phyloP scores from a whole-genome alignment of 345 rosid species.

The Ceriops zippeliana region DNA sequence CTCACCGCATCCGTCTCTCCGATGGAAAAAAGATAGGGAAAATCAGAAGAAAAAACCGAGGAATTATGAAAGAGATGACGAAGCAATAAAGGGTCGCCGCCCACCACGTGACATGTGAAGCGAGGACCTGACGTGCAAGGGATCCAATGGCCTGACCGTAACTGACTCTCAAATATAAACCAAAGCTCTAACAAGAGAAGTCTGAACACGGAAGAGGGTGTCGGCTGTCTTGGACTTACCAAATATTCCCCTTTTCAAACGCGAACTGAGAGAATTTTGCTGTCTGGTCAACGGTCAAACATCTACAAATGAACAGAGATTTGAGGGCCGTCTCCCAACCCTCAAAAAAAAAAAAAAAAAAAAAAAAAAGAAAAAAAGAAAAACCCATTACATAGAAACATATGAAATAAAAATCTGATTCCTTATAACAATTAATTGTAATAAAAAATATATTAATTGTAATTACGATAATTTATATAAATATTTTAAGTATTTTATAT shows the following conservation, averaged over 20 bases:
- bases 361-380: background rate
- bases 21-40: background rate
- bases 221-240: conserved; percentile 18
- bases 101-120: conserved; percentile 45
- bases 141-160: conserved; percentile 34
- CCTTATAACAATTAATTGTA: too few species aligned
- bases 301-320: conserved; percentile 9
- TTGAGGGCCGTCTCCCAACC: background rate
- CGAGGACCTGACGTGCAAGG: conserved; percentile 46
- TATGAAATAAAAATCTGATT: too few species aligned
- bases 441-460: too few species aligned
- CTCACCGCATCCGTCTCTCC: too few species aligned
- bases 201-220: background rate
- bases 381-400: too few species aligned
- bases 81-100: conserved; percentile 13
- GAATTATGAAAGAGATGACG: background rate
- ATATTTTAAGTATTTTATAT: background rate
- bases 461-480: too few species aligned
- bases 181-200: background rate
- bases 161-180: background rate
- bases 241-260: conserved; percentile 17
- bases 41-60: background rate
- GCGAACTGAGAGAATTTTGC: conserved; percentile 2
- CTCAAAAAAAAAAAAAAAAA: background rate
- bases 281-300: conserved; percentile 53